A percentile compares a stretch with the other conserved stretches of the same genome.
phyloP scores from a whole-genome alignment of 495 filamentous ascomycete species.

The Hypomontagnella monticulosa region DNA sequence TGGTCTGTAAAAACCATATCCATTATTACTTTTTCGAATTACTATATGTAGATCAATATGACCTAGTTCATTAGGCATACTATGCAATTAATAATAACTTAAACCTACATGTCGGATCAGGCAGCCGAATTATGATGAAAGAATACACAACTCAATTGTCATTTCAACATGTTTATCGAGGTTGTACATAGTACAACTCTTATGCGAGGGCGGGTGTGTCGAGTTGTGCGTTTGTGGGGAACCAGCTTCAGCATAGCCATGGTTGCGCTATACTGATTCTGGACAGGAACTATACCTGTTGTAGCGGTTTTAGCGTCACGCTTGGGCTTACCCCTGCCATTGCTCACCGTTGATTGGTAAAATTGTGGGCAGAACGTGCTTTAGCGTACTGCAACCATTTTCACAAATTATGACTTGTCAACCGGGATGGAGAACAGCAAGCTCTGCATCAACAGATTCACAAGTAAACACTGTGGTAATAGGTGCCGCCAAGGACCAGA shows the following conservation, averaged over 20 bases:
- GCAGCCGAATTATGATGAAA: no score
- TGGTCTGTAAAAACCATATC: no score
- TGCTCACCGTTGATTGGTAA: conserved; percentile 10
- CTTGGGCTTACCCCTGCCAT: not conserved
- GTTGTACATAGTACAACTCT: conserved; percentile 19
- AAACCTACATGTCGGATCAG: no score
- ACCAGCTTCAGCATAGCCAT: not conserved
- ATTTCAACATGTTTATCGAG: not conserved
- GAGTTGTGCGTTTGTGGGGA: conserved; percentile 39
- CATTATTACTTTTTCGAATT: no score
- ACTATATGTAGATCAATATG: no score
- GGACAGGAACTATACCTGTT: not conserved
- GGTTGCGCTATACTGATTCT: no score
- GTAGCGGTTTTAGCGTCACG: not conserved
- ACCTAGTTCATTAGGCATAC: no score
- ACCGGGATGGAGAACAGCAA: conserved; percentile 3
- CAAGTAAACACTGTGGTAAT: conserved; percentile 35
- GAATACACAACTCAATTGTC: conserved; percentile 11
- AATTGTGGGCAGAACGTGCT: not conserved
- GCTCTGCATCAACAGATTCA: conserved; percentile 41
- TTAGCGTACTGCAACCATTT: conserved; percentile 32
- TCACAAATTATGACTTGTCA: conserved; percentile 41
- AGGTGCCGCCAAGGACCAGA: conserved; percentile 3
- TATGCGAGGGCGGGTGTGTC: conserved; percentile 13
- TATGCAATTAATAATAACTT: no score